A percentile compares a stretch with the other conserved stretches of the same genome.
Conservation (phyloP, 495 filamentous ascomycete species). For the Penicillium pulvis region DNA sequence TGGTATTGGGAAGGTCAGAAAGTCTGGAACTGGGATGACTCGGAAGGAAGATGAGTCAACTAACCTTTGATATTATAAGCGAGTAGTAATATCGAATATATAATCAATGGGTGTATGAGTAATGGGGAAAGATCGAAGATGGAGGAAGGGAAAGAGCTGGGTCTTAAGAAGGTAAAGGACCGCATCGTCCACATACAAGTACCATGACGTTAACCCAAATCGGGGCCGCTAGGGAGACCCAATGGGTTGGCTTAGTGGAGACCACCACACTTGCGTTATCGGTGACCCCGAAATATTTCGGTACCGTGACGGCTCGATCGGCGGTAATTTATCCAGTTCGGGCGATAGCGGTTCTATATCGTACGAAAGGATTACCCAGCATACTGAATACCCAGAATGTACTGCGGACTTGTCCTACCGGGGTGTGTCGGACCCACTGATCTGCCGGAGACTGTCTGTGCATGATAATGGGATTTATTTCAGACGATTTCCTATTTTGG, state of each 20-base stretch:
- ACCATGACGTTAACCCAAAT: conserved; percentile 19
- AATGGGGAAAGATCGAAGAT: conserved; percentile 16
- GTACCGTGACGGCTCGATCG: conserved; percentile 12
- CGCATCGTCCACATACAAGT: not conserved
- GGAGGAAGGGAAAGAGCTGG: conserved; percentile 4
- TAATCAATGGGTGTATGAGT: conserved; percentile 14
- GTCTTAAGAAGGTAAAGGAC: conserved; percentile 18
- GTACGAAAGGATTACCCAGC: conserved; percentile 8
- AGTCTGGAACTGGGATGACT: conserved; percentile 28
- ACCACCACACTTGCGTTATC: not conserved
- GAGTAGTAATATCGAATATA: not conserved
- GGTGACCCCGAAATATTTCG: conserved; percentile 9
- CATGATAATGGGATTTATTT: not conserved
- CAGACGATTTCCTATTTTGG: not conserved
- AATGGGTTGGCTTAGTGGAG: conserved; percentile 1
- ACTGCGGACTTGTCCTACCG: conserved; percentile 4
- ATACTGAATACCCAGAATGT: not conserved
- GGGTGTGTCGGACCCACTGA: conserved; percentile 5
- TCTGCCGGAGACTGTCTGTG: conserved; percentile 9
- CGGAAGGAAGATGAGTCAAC: conserved; percentile 16
- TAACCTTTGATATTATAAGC: conserved; percentile 18
- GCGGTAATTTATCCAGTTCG: not conserved
- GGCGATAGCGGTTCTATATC: conserved; percentile 4
- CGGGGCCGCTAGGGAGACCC: conserved; percentile 3
- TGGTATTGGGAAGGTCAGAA: conserved; percentile 15